phyloP scores from a whole-genome alignment of 495 filamentous ascomycete species.

The Penicillium cinerascens region DNA sequence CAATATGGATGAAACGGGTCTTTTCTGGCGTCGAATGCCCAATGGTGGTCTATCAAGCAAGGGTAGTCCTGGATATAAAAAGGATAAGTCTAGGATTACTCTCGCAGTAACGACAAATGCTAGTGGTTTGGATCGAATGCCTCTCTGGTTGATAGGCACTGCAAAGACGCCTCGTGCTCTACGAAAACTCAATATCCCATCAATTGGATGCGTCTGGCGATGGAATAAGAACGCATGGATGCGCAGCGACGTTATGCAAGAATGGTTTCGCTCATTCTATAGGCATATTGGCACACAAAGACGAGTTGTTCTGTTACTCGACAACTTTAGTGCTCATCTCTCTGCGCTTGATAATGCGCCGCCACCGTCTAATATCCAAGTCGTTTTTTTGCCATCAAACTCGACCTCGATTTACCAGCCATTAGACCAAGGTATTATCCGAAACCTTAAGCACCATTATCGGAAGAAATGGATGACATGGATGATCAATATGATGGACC shows the following conservation, averaged over 20 bases:
- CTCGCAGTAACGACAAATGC: conserved; percentile 16
- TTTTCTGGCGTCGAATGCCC: conserved; percentile 11
- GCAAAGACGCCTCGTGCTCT: conserved; percentile 16
- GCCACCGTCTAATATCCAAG: neutral
- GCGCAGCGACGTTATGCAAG: conserved; percentile 14
- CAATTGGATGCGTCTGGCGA: conserved; percentile 15
- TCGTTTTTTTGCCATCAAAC: neutral
- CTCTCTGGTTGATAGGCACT: conserved; percentile 22
- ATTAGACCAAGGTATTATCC: neutral
- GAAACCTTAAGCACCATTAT: neutral
- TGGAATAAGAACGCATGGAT: conserved; percentile 6
- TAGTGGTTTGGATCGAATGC: conserved; percentile 14
- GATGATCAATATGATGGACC: neutral
- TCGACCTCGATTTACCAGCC: neutral
- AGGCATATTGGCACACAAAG: conserved; percentile 13
- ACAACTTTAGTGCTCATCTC: conserved; percentile 19
- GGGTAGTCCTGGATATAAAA: neutral
- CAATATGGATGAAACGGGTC: neutral
- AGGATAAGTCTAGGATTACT: conserved; percentile 16
- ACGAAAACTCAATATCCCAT: conserved; percentile 6
- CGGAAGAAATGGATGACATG: neutral
- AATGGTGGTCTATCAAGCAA: conserved; percentile 7
- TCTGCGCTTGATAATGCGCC: neutral
- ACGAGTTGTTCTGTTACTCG: conserved; percentile 19
- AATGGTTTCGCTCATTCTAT: conserved; percentile 24